Conservation (phyloP, 257 asterid genomes). For the Salvia miltiorrhiza region DNA sequence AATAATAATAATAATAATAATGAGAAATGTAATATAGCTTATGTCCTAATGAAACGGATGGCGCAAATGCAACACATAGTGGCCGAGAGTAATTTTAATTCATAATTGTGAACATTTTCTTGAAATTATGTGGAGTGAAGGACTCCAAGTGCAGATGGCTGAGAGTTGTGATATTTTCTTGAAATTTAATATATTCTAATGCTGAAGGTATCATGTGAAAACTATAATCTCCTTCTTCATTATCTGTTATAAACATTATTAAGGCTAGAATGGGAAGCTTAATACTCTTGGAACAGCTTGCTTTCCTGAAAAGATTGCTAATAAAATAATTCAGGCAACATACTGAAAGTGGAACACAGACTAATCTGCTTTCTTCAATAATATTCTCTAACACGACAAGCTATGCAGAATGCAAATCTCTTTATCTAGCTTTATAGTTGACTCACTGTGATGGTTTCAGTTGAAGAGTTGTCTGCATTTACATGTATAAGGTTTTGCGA, state of each 20-base stretch:
- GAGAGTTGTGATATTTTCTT: neutral
- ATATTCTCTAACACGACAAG: neutral
- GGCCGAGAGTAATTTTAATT: neutral
- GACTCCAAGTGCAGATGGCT: constrained; percentile 2
- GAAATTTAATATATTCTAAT: neutral
- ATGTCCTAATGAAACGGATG: neutral
- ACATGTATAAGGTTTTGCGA: no score
- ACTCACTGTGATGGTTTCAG: neutral
- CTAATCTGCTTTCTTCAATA: neutral
- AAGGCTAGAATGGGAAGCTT: neutral
- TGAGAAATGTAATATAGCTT: no score
- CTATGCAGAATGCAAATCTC: neutral
- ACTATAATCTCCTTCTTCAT: neutral
- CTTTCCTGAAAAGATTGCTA: neutral
- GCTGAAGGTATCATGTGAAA: neutral
- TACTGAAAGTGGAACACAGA: neutral
- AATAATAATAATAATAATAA: no score
- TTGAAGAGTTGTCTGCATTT: no score
- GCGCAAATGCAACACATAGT: neutral
- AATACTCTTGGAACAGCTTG: neutral
- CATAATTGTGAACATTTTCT: neutral
- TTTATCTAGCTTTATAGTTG: neutral
- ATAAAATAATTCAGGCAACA: neutral
- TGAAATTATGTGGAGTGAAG: neutral
- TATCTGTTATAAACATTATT: neutral